Percentiles rank a stretch among this genome's conserved stretches.
Conservation (phyloP, 306 rosid species). For the Ochetophila trinervis region DNA sequence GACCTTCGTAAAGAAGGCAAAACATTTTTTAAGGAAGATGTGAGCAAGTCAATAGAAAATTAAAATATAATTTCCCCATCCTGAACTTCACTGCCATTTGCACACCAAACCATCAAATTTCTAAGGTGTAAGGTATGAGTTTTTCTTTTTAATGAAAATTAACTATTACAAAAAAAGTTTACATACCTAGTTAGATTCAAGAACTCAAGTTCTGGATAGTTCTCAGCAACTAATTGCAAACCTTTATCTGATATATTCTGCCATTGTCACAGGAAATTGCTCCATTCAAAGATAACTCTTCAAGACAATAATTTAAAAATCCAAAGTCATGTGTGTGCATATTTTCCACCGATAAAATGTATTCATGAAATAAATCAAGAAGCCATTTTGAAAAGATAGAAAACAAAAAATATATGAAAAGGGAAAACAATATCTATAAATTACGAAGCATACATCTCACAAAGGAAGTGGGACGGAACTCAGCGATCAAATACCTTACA, state of each 20-base stretch:
- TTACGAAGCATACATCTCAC: background rate
- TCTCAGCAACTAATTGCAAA: conserved; percentile 54
- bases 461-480: conserved; percentile 14
- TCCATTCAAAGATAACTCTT: conserved; percentile 20
- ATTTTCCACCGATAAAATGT: background rate
- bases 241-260: conserved; percentile 66
- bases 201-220: conserved; percentile 51
- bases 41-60: no score
- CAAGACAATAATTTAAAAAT: conserved; percentile 1
- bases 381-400: no score
- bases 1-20: no score
- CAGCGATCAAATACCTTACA: conserved; percentile 63
- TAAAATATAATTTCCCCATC: no score
- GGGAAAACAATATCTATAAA: background rate
- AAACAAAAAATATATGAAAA: background rate
- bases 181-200: conserved; percentile 71
- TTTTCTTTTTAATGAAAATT: no score
- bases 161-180: background rate
- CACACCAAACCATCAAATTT: no score
- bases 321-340: background rate
- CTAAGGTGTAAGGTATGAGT: no score
- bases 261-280: conserved; percentile 33
- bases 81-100: no score
- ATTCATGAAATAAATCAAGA: background rate
- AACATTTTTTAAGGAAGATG: no score